phyloP scores from a whole-genome alignment of 345 rosid genomes.

The Capsella bursapastoris region DNA sequence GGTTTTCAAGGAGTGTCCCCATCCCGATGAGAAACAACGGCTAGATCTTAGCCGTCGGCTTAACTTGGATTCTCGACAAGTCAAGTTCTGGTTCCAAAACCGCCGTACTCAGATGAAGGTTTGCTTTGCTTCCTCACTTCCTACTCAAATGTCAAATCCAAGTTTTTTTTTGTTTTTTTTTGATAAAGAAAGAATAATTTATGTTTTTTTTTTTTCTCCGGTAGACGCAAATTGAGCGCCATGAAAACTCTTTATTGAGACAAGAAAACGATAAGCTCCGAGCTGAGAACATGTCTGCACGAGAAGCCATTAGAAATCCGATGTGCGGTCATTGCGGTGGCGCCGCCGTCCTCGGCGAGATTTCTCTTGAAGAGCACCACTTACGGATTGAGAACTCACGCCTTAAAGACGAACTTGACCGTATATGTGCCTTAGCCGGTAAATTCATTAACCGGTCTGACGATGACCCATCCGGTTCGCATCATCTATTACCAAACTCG shows the following conservation, averaged over 20 bases:
- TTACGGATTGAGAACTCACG: conserved; percentile 85
- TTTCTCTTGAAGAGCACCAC: conserved; percentile 87
- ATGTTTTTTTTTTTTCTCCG: background rate
- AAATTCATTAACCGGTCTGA: conserved; percentile 79
- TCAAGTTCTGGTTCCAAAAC: conserved; percentile 93
- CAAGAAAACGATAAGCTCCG: conserved; percentile 94
- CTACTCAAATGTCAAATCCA: background rate
- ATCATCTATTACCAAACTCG: conserved; percentile 61
- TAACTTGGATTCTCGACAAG: conserved; percentile 79
- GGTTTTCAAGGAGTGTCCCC: conserved; percentile 85
- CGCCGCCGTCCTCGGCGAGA: conserved; percentile 80
- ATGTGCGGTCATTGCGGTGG: conserved; percentile 89
- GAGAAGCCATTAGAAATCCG: conserved; percentile 87
- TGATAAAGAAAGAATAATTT: no score
- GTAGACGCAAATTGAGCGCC: conserved; percentile 90
- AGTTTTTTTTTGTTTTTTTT: no score
- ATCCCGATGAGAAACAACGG: conserved; percentile 91
- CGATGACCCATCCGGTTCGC: conserved; percentile 33
- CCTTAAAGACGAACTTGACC: conserved; percentile 83
- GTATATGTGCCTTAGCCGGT: conserved; percentile 82
- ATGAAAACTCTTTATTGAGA: conserved; percentile 82
- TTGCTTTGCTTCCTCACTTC: background rate
- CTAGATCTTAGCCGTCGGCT: conserved; percentile 76
- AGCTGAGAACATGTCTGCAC: conserved; percentile 83
- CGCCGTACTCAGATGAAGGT: conserved; percentile 95